Percentiles rank a stretch among this genome's conserved stretches.
These are phyloP conservation scores for Przewalskia tangutica DNA, from an alignment of 257 asterid species.

Conservation along the genomic window DNA sequence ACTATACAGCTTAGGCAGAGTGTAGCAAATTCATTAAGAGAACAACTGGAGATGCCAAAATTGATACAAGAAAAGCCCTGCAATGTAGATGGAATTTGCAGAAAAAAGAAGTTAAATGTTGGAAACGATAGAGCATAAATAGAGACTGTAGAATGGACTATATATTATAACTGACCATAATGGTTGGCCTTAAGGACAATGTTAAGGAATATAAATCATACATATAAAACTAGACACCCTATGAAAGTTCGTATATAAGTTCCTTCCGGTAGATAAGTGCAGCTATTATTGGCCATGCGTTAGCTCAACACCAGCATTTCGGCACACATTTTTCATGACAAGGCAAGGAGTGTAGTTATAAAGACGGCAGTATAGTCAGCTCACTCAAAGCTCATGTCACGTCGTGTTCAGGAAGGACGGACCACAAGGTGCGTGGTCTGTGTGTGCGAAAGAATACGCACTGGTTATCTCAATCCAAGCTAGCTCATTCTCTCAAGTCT, in stretches of 20 bases:
- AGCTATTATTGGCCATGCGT: too few species aligned
- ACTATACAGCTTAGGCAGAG: slow-evolving; percentile 64
- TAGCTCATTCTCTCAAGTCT: too few species aligned
- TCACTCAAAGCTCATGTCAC: too few species aligned
- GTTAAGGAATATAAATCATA: background rate
- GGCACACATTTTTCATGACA: background rate
- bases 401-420: too few species aligned
- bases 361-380: too few species aligned
- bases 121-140: background rate
- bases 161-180: background rate
- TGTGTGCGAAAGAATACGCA: too few species aligned
- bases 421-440: too few species aligned
- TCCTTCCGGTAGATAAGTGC: background rate
- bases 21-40: slow-evolving; percentile 46
- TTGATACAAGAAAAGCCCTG: too few species aligned
- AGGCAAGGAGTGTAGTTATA: background rate
- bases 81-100: background rate
- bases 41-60: slow-evolving; percentile 69
- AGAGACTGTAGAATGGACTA: background rate
- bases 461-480: too few species aligned
- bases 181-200: too few species aligned
- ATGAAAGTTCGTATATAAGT: too few species aligned
- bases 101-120: slow-evolving; percentile 2
- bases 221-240: background rate
- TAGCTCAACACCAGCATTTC: too few species aligned